Percentiles rank a stretch among this genome's conserved stretches.
These are phyloP conservation scores for Phytopythium helicoides DNA, from an alignment of 352 stramenopile species.

Conservation along the genomic window DNA sequence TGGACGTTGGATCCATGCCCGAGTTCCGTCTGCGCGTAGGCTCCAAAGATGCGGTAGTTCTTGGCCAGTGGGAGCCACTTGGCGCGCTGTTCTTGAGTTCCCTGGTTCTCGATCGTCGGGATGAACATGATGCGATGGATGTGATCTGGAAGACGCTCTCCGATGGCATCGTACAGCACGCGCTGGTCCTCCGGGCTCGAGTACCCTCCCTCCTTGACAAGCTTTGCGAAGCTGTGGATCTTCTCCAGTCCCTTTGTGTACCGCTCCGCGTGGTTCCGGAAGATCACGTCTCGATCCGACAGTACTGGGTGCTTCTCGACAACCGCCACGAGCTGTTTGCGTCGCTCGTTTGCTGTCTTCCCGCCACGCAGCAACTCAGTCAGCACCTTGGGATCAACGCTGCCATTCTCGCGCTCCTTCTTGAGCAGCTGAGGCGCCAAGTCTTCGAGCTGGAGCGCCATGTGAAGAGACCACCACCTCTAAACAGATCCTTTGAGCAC, in stretches of 20 bases:
- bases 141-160: conserved; percentile 40
- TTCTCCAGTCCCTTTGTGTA: conserved; percentile 34
- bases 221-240: conserved; percentile 23
- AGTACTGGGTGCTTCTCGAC: conserved; percentile 37
- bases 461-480: too few relatives aligned
- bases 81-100: conserved; percentile 46
- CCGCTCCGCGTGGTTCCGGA: conserved; percentile 36
- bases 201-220: conserved; percentile 23
- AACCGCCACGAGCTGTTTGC: conserved; percentile 37
- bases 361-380: conserved; percentile 32
- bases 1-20: conserved; percentile 93
- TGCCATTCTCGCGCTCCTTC: conserved; percentile 45
- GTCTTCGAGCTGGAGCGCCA: conserved; percentile 42
- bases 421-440: conserved; percentile 55
- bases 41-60: conserved; percentile 76
- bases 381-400: conserved; percentile 34
- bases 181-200: conserved; percentile 19
- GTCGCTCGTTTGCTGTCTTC: conserved; percentile 29
- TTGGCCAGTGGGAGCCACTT: conserved; percentile 68
- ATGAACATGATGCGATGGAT: conserved; percentile 55
- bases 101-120: conserved; percentile 66
- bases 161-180: conserved; percentile 25
- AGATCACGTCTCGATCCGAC: conserved; percentile 36
- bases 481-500: too few relatives aligned
- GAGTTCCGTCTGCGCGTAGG: conserved; percentile 96